Base-by-base conservation (phyloP, 306 rosid species). In the Cucumis hystrix region DNA sequence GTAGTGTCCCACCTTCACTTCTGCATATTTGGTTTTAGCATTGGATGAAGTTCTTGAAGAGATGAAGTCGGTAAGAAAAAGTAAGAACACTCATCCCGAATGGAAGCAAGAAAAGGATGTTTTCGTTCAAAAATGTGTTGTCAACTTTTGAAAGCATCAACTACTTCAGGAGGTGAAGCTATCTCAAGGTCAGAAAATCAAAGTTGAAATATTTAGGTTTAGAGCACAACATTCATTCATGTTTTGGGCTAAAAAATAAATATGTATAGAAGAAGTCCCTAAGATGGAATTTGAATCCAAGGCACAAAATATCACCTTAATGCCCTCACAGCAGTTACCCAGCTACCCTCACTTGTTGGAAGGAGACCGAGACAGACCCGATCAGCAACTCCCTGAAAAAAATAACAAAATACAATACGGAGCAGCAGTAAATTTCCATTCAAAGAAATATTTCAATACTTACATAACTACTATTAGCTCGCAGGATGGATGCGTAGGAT, bases 351-450 rank as follows among this genome's bases (percentile, higher is more conserved):
- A 78, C 99, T 90, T 54, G 97, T 85, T 64, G 97, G 99, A 84
- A 95, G 69, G 83, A 92, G 99, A 86, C 97, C 99, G 16, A 95
- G 97, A 85, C 96, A 92, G 62, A 89, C 97, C 77, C 97, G 92
- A 84, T 95, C 87, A 81, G 97, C 97, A 73, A 95, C 90, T 72
- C 89, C 83, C 96, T 91, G 90, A 77, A 63, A 70, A 78, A 69
- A 82, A 73, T 62, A 35, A 51, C 43, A 59, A 16, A 64, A 64
- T 16, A n/a, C 59, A 14, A 23, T 33, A 59, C 37, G 45, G 1
- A 3, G 47, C 43, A 55, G 35, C n/a, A 55, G 10, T 58, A 47
- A 43, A 67, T 67, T 67, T 67, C 35, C 35, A n/a, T 67, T 33
- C 74, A 2, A 11, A 67, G 21, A 51, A 40, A 10, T 11, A n/a